Conservation (phyloP, 352 stramenopile genomes). For the Globisporangium emineosum region DNA sequence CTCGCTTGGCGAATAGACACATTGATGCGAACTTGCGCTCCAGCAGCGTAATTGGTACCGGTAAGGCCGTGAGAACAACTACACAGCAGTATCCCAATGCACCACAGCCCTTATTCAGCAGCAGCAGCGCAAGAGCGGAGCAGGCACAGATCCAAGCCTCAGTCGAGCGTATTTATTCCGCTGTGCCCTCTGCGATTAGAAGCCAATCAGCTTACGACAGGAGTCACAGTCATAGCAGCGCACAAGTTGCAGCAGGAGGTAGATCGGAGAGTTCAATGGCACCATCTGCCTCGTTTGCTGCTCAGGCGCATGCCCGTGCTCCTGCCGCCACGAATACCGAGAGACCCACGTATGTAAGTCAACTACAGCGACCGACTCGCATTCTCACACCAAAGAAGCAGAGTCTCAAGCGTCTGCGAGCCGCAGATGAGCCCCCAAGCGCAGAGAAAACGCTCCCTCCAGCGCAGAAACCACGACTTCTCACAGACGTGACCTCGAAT, state of each 20-base stretch:
- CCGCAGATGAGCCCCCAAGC: slow-evolving; percentile 35
- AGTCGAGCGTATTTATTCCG: neutral
- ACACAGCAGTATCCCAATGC: neutral
- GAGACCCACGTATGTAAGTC: slow-evolving; percentile 25
- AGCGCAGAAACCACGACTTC: slow-evolving; percentile 50
- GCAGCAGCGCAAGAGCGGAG: neutral
- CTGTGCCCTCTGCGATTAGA: neutral
- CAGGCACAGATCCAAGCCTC: neutral
- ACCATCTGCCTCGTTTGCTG: neutral
- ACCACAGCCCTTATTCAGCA: neutral
- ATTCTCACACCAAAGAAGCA: slow-evolving; percentile 58
- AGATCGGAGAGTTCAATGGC: neutral
- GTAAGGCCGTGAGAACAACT: neutral
- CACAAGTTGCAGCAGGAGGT: neutral
- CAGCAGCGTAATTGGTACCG: neutral
- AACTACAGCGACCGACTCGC: slow-evolving; percentile 38
- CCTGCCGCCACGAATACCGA: slow-evolving; percentile 22
- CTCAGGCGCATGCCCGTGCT: neutral
- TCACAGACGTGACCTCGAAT: slow-evolving; percentile 23
- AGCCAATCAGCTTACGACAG: neutral
- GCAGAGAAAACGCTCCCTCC: slow-evolving; percentile 40
- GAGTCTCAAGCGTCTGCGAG: slow-evolving; percentile 49
- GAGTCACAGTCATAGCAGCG: neutral
- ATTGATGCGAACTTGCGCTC: neutral
- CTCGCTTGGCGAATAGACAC: neutral